A percentile compares a stretch with the other conserved stretches of the same genome.
Evolutionary conservation across 192 early-diverging fungal species (phyloP).

Genomic region (Coemansia sp.): DNA sequence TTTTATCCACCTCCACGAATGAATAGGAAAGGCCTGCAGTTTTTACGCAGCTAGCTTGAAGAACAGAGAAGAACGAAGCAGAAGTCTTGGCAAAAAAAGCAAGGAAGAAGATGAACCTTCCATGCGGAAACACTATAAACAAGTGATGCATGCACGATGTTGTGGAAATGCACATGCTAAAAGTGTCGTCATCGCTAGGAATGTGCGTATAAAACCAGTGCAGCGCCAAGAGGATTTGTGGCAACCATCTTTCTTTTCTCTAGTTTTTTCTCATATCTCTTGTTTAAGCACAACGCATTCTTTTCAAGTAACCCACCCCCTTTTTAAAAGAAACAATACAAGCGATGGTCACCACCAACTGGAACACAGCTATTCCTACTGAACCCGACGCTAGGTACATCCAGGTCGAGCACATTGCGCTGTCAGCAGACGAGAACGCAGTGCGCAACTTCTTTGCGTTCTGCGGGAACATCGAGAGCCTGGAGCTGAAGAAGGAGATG

Average conservation of each 20-base stretch:
- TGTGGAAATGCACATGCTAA: conserved; percentile 6
- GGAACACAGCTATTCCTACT: conserved; percentile 28
- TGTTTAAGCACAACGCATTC: background rate
- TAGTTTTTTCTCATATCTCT: background rate
- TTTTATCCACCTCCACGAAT: no score
- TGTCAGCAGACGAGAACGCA: conserved; percentile 25
- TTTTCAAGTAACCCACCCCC: no score
- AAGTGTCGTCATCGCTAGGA: background rate
- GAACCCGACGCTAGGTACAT: conserved; percentile 28
- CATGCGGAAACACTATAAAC: background rate
- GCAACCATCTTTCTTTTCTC: background rate
- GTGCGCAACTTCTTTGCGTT: conserved; percentile 44
- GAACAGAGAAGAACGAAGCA: background rate
- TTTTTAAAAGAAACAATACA: background rate
- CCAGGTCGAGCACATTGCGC: conserved; percentile 30
- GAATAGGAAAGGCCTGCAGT: no score
- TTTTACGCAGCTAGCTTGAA: no score
- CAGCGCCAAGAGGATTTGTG: background rate
- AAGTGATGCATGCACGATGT: background rate
- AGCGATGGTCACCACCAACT: conserved; percentile 33
- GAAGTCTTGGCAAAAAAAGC: background rate
- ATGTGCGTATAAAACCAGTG: background rate
- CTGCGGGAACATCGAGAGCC: conserved; percentile 33
- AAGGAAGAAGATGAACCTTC: background rate
- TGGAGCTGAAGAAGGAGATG: conserved; percentile 39